A percentile compares a stretch with the other conserved stretches of the same genome.
Evolutionary conservation across 352 stramenopile species (phyloP).

Genomic region (Phytophthora citrophthora): DNA sequence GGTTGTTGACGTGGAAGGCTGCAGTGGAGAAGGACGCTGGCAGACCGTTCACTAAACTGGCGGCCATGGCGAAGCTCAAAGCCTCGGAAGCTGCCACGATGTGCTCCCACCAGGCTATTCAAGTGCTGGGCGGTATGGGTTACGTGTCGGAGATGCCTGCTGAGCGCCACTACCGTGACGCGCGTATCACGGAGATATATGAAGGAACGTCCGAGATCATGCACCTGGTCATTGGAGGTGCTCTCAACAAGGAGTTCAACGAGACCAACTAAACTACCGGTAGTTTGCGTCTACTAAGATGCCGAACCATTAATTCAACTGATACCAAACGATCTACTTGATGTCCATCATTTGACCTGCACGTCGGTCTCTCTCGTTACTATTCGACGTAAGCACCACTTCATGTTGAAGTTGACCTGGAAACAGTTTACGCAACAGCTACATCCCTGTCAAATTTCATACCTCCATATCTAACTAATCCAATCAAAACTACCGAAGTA

Average conservation of each 20-base stretch:
- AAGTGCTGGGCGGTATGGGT: conserved; percentile 95
- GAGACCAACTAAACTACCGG: conserved; percentile 38
- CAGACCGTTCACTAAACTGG: conserved; percentile 92
- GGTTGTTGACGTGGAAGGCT: conserved; percentile 95
- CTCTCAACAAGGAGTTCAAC: conserved; percentile 97
- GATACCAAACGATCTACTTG: background rate
- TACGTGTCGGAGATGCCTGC: conserved; percentile 98
- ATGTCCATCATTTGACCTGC: background rate
- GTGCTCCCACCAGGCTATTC: conserved; percentile 96
- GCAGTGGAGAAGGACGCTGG: conserved; percentile 93
- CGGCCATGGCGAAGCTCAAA: conserved; percentile 97
- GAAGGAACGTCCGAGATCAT: conserved; percentile 98
- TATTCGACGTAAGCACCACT: conserved; percentile 27
- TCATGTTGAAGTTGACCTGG: conserved; percentile 27
- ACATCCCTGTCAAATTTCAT: background rate
- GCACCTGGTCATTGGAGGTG: conserved; percentile 95
- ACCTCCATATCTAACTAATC: background rate
- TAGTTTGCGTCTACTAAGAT: conserved; percentile 20
- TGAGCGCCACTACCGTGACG: conserved; percentile 97
- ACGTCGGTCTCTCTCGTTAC: conserved; percentile 9
- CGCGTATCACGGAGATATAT: conserved; percentile 98
- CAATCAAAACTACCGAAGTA: background rate
- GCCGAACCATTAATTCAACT: conserved; percentile 1
- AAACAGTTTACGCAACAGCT: conserved; percentile 29
- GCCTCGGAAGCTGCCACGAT: conserved; percentile 96